These are phyloP conservation scores for Podaxis sp. DNA, from an alignment of 768 basidiomycete species.

Conservation along the genomic window DNA sequence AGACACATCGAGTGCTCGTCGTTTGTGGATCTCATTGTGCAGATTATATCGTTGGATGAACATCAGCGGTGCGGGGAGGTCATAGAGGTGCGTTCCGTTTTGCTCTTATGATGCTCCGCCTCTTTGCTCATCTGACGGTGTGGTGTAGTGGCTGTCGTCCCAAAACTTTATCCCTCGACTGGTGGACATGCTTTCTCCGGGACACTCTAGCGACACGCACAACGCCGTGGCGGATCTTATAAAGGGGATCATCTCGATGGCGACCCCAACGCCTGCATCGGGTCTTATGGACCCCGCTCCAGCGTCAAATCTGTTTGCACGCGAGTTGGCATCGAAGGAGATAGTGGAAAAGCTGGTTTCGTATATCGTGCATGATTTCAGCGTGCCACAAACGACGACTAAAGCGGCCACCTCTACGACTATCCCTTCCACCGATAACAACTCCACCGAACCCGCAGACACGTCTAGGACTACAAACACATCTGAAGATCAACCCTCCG, in stretches of 20 bases:
- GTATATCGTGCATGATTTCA: slow-evolving; percentile 76
- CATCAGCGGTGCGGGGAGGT: slow-evolving; percentile 78
- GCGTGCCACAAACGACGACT: slow-evolving; percentile 18
- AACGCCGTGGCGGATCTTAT: slow-evolving; percentile 86
- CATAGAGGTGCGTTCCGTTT: slow-evolving; percentile 69
- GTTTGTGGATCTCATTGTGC: slow-evolving; percentile 87
- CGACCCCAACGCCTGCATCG: slow-evolving; percentile 80
- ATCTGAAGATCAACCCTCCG: background rate
- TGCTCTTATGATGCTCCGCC: slow-evolving; percentile 21
- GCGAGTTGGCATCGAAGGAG: slow-evolving; percentile 77
- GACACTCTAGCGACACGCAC: slow-evolving; percentile 74
- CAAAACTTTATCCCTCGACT: slow-evolving; percentile 82
- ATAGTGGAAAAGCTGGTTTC: slow-evolving; percentile 70
- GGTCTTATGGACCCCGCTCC: slow-evolving; percentile 71
- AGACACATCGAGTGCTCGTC: slow-evolving; percentile 87
- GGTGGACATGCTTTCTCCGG: slow-evolving; percentile 79
- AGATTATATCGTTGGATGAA: slow-evolving; percentile 89
- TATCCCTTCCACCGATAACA: background rate
- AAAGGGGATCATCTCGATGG: slow-evolving; percentile 93
- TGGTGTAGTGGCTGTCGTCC: slow-evolving; percentile 78
- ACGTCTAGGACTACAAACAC: background rate
- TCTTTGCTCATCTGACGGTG: slow-evolving; percentile 6
- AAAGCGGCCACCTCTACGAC: background rate
- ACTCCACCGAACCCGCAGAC: background rate
- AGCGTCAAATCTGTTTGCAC: slow-evolving; percentile 83